A percentile compares a stretch with the other conserved stretches of the same genome.
These are phyloP conservation scores for Phytomonas sp. DNA, from an alignment of 208 protist genomes.

Conservation along the genomic window DNA sequence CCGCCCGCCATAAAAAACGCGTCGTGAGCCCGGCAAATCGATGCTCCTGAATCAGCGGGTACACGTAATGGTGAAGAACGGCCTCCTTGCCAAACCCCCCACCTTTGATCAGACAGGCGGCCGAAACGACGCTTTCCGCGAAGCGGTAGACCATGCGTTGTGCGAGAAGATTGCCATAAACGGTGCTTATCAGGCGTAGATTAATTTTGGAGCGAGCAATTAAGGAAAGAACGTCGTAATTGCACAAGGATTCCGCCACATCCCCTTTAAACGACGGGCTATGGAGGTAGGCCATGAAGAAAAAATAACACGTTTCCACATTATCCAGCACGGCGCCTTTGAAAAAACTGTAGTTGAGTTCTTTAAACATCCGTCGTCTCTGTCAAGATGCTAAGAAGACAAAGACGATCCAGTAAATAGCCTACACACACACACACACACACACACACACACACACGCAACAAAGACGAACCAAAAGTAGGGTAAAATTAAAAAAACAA, in stretches of 20 bases:
- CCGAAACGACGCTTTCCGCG: constrained; percentile 46
- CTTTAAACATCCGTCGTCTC: too few relatives aligned
- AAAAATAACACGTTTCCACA: constrained; percentile 19
- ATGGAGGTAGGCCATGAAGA: constrained; percentile 57
- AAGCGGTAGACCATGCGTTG: constrained; percentile 38
- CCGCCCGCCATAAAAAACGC: constrained; percentile 23
- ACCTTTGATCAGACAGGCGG: constrained; percentile 18
- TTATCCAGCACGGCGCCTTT: constrained; percentile 20
- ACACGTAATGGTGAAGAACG: constrained; percentile 39
- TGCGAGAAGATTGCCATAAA: constrained; percentile 22
- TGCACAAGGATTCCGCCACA: constrained; percentile 29
- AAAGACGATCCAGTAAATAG: constrained; percentile 15
- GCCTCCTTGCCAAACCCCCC: constrained; percentile 34
- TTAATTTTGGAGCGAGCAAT: constrained; percentile 23
- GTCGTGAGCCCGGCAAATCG: constrained; percentile 42
- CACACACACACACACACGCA: constrained; percentile 11
- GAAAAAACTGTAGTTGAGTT: too few relatives aligned
- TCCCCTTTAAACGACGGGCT: constrained; percentile 37
- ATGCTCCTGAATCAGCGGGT: constrained; percentile 49
- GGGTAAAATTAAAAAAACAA: too few relatives aligned
- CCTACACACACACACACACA: constrained; percentile 16
- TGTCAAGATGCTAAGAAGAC: constrained; percentile 9
- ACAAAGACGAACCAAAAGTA: neutral
- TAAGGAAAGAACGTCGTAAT: constrained; percentile 16
- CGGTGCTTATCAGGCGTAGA: constrained; percentile 12